Conservation (phyloP, 352 stramenopile species). For the Thraustochytrium striatum region DNA sequence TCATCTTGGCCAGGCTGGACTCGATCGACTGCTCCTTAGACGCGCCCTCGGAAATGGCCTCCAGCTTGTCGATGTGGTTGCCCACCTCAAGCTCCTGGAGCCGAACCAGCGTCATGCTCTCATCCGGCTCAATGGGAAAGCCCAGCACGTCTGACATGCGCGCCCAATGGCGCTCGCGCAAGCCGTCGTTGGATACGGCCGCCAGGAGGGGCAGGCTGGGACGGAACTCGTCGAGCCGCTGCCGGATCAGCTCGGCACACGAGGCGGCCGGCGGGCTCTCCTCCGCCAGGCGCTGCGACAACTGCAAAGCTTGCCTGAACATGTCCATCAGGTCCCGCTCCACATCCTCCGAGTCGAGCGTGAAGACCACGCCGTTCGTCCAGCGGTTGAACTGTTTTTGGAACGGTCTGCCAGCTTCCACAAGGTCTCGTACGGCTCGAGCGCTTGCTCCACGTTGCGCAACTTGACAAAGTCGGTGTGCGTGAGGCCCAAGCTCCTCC, state of each 20-base stretch:
- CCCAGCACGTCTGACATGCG: conserved; percentile 51
- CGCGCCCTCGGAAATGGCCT: conserved; percentile 65
- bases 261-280: conserved; percentile 54
- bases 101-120: conserved; percentile 2
- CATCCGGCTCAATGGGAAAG: conserved; percentile 25
- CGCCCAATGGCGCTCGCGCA: conserved; percentile 83
- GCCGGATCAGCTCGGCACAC: conserved; percentile 62
- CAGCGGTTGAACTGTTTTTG: conserved; percentile 42
- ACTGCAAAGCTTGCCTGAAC: background rate
- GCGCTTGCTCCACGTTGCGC: background rate
- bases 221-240: conserved; percentile 58
- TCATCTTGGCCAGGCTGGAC: conserved; percentile 65
- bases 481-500: conserved; percentile 26
- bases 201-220: conserved; percentile 76
- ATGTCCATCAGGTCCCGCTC: conserved; percentile 13
- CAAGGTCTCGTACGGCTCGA: conserved; percentile 45
- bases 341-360: conserved; percentile 32
- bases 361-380: conserved; percentile 43
- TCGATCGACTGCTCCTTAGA: conserved; percentile 67
- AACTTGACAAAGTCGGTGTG: conserved; percentile 23
- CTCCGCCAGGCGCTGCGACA: conserved; percentile 8
- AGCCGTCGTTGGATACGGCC: conserved; percentile 82
- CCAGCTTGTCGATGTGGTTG: conserved; percentile 44
- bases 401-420: conserved; percentile 34
- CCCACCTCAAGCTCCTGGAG: conserved; percentile 48